These are phyloP conservation scores for Monilinia fructicola DNA, from an alignment of 2,329 filamentous ascomycete genomes.

Conservation along the genomic window DNA sequence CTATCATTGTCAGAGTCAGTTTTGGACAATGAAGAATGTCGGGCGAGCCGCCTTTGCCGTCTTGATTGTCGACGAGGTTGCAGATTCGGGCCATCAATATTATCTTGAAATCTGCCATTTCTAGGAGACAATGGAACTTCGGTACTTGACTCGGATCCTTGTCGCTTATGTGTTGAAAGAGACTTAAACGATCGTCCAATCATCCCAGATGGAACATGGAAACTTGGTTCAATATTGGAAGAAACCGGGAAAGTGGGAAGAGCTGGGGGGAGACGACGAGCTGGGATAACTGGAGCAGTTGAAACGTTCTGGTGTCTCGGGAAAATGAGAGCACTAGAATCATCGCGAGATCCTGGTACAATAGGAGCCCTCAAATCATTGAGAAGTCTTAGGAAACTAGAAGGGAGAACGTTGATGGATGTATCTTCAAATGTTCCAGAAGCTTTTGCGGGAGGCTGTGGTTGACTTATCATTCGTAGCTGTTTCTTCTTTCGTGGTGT, in stretches of 20 bases:
- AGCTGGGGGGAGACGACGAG: background rate
- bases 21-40: background rate
- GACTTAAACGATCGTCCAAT: background rate
- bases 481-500: background rate
- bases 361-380: background rate
- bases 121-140: background rate
- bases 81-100: background rate
- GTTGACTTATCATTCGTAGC: background rate
- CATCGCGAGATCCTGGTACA: background rate
- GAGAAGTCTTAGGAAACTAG: background rate
- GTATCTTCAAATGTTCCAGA: background rate
- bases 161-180: background rate
- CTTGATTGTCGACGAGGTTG: background rate
- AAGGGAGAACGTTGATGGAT: background rate
- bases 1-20: constrained; percentile 38
- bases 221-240: background rate
- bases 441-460: background rate
- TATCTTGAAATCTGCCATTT: background rate
- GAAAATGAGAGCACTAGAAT: too few relatives aligned
- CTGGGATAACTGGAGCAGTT: background rate
- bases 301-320: too few relatives aligned
- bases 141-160: background rate
- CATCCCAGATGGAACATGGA: background rate
- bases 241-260: background rate
- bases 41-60: background rate